Evolutionary conservation across 345 rosid species (phyloP), one percentile per base, ranked within the genome.

Genomic region (Rhodamnia argentea): DNA sequence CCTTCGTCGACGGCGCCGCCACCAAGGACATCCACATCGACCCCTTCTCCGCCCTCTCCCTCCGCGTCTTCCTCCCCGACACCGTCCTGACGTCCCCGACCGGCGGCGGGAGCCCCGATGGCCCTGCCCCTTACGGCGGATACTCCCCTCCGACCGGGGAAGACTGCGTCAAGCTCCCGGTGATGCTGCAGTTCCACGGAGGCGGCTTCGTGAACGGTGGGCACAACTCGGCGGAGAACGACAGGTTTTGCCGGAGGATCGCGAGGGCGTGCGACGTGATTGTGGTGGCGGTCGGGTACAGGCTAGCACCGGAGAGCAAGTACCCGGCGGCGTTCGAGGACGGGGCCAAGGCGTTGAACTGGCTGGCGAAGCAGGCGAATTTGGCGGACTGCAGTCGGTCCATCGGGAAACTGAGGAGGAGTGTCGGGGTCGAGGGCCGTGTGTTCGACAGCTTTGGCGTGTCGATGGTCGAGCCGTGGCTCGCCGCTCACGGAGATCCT

Each of bases 21-120:
- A 95, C 99, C 52, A 96, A 95, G 91, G 99, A 97, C 85, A 95
- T 96, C 89, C 99, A 96, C 84, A 94, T 95, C 92, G 98, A 95
- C 89, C 94, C 99, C 13, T 90, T 93, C 51, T 93, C 98, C 52
- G 93, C 98, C 52, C 94, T 97, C 57, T 87, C 96, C 40, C 88
- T 96, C 53, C 96, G 99, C 86, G 91, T 96, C 88, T 97, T 97
- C 85, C 96, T 97, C 9, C 98, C 99, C 2, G 98, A 96, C 27
- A 91, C 98, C 13, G 95, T 95, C 53, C 92, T 96, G 81, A 86
- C 89, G 7, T 93, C 96, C 10, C 89, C 93, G 12, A 9, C 13
- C 13, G 44, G 78, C 47, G 78, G 24, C 78, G 44, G 13, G 0
- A 42, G 47, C 78, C 24, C 24, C 44, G 24, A 3, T 37, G 78